Percentiles rank a stretch among this genome's conserved stretches.
Evolutionary conservation across 2,329 filamentous ascomycete species (phyloP).

Genomic region (Sphaceloma murrayae): DNA sequence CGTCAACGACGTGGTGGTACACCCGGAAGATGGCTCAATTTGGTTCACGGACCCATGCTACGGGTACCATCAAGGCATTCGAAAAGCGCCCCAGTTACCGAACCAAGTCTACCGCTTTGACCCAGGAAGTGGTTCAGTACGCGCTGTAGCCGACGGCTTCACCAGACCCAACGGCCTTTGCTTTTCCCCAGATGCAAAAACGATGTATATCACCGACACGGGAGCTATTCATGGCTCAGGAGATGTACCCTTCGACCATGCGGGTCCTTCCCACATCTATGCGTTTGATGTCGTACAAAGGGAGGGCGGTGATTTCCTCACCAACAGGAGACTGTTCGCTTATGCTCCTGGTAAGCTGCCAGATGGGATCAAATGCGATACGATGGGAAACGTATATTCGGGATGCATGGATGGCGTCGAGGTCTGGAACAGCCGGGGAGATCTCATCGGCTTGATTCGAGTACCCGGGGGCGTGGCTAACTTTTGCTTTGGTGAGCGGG

Average conservation of each 20-base stretch:
- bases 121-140: slow-evolving; percentile 40
- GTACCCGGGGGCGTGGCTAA: slow-evolving; percentile 34
- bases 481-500: slow-evolving; percentile 29
- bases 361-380: slow-evolving; percentile 20
- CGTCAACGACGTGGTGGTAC: slow-evolving; percentile 48
- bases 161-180: slow-evolving; percentile 46
- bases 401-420: slow-evolving; percentile 19
- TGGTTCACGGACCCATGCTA: slow-evolving; percentile 27
- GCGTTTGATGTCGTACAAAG: slow-evolving; percentile 27
- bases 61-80: slow-evolving; percentile 42
- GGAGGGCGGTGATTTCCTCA: slow-evolving; percentile 20
- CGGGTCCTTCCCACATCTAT: slow-evolving; percentile 12
- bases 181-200: slow-evolving; percentile 43
- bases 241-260: slow-evolving; percentile 1
- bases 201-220: slow-evolving; percentile 47
- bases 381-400: slow-evolving; percentile 18
- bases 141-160: slow-evolving; percentile 48
- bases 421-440: slow-evolving; percentile 18
- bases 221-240: slow-evolving; percentile 31
- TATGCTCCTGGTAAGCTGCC: slow-evolving; percentile 17
- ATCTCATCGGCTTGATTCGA: slow-evolving; percentile 36
- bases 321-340: slow-evolving; percentile 19
- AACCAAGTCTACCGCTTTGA: slow-evolving; percentile 52
- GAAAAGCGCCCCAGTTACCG: slow-evolving; percentile 42
- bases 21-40: slow-evolving; percentile 34